Evolutionary conservation across 305 asterid species (phyloP), one percentile per base, ranked within the genome.

Genomic region (Fraxinus albicans): DNA sequence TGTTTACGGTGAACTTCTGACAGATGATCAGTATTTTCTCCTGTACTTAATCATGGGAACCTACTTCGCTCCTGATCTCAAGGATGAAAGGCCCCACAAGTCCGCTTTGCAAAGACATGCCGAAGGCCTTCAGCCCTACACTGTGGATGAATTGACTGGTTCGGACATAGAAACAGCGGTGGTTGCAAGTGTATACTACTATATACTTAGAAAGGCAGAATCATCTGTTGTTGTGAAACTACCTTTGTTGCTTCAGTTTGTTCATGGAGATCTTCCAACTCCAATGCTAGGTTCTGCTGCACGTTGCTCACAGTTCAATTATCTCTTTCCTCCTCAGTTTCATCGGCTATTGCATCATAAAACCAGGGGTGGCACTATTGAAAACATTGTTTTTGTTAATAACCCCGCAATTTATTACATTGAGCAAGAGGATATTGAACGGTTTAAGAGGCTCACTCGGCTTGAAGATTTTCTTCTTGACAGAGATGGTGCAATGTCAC

Each of bases 11-110:
- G 70, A 31, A 31, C 53, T 19, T 73, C 76, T 87, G 70, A 89
- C 92, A 31, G 91, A 85, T 27, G 93, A 93, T 87, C 97, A 93
- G 86, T 79, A 87, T 85, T 93, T 90, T 85, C 90, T 93, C 76
- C 88, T 93, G 76, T 79, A 83, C 88, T 82, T 89, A 76, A 87
- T 91, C 83, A 83, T 86, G 83, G 97, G 97, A 31, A 70, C 88
- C 86, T 93, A 89, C 75, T 91, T 93, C 79, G 97, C 83, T 81
- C 96, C 97, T 25, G 85, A 91, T 86, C 90, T 93, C 60, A 90
- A 81, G 72, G 81, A 65, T 12, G 89, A 79, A 80, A 69, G 78
- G 17, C 88, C 88, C 78, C 84, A 1, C 19, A 92, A 86, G 77
- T 88, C 96, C 4, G 86, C 88, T 63, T 84, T 91, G 65, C 94